A percentile compares a stretch with the other conserved stretches of the same genome.
phyloP scores from a whole-genome alignment of 306 rosid species.

The Myrica gale region DNA sequence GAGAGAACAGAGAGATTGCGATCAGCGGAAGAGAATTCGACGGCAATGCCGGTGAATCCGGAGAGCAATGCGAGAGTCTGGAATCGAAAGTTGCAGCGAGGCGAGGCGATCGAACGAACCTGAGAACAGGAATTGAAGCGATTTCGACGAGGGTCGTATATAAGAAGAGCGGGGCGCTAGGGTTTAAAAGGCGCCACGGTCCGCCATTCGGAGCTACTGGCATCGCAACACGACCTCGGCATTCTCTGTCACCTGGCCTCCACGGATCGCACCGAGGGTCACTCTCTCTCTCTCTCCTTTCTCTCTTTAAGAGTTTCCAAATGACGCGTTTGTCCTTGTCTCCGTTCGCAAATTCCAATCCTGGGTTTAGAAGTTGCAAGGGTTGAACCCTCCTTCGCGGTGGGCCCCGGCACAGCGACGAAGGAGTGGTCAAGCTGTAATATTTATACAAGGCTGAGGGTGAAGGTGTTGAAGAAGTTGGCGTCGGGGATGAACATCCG shows the following conservation, averaged over 20 bases:
- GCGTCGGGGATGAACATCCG: background rate
- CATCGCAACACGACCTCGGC: constrained; percentile 14
- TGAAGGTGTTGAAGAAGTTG: background rate
- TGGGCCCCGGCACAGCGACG: background rate
- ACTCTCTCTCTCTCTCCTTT: background rate
- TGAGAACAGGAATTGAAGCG: background rate
- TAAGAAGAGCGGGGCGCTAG: background rate
- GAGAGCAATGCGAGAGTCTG: background rate
- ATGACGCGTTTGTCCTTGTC: constrained; percentile 27
- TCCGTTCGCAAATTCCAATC: background rate
- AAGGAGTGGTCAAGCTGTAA: background rate
- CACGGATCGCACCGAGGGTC: constrained; percentile 43
- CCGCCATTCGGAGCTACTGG: constrained; percentile 27
- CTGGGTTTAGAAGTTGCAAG: background rate
- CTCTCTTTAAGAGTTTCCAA: background rate
- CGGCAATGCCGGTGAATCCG: constrained; percentile 22
- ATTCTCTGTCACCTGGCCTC: constrained; percentile 29
- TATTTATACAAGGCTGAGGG: background rate
- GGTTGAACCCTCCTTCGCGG: background rate
- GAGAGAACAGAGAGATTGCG: background rate
- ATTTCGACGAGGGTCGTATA: too few relatives aligned
- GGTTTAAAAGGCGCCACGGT: constrained; percentile 12
- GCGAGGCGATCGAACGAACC: constrained; percentile 17
- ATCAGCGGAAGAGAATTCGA: background rate
- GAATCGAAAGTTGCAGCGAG: background rate